phyloP scores from a whole-genome alignment of 129 eudicot species.

The Artemisia annua region DNA sequence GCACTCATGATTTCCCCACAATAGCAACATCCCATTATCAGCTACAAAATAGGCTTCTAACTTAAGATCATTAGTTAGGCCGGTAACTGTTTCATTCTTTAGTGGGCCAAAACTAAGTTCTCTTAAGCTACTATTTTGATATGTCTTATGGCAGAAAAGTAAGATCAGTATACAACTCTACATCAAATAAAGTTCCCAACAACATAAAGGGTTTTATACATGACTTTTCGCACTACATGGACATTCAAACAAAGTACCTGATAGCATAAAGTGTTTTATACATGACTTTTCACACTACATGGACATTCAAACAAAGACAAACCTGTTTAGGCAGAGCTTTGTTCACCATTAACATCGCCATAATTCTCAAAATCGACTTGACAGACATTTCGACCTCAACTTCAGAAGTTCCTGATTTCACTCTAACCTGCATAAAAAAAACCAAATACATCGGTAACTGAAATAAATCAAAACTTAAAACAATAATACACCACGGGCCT shows the following conservation, averaged over 20 bases:
- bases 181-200: neutral
- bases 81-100: neutral
- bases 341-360: conserved; percentile 44
- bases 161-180: neutral
- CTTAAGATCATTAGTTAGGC: neutral
- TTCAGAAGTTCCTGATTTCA: conserved; percentile 60
- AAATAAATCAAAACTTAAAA: conserved; percentile 7
- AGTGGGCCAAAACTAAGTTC: neutral
- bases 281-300: neutral
- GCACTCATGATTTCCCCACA: neutral
- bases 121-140: neutral
- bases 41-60: neutral
- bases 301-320: neutral
- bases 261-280: neutral
- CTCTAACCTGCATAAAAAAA: conserved; percentile 57
- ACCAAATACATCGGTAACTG: conserved; percentile 3
- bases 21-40: neutral
- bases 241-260: neutral
- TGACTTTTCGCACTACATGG: neutral
- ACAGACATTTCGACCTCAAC: conserved; percentile 72
- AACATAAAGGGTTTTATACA: neutral
- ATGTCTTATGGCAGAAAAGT: neutral
- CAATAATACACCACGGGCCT: neutral
- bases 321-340: conserved; percentile 54
- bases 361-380: conserved; percentile 63